A percentile compares a stretch with the other conserved stretches of the same genome.
Conservation (phyloP, 1,284 basidiomycete genomes). For the Trametes versicolor region DNA sequence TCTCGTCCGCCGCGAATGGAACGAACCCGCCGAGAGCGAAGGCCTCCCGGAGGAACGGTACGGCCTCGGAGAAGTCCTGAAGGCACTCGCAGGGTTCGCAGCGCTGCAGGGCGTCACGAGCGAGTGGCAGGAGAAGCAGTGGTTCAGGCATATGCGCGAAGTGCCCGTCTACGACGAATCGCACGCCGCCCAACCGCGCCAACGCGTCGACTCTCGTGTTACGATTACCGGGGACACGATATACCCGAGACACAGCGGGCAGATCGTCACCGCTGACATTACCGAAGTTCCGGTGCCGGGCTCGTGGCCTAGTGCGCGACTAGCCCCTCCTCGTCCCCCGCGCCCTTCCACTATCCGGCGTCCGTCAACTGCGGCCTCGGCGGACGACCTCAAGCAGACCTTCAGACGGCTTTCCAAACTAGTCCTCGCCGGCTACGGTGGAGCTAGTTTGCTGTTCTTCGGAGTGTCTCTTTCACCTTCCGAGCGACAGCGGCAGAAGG, state of each 20-base stretch:
- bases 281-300: slow-evolving; percentile 58
- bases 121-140: slow-evolving; percentile 76
- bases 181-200: slow-evolving; percentile 26
- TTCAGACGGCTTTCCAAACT: slow-evolving; percentile 80
- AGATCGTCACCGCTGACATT: slow-evolving; percentile 78
- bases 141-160: slow-evolving; percentile 72
- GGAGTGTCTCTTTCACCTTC: slow-evolving; percentile 61
- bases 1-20: slow-evolving; percentile 77
- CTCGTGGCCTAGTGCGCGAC: slow-evolving; percentile 37
- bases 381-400: slow-evolving; percentile 68
- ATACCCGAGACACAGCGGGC: slow-evolving; percentile 67
- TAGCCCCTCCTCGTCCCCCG: slow-evolving; percentile 21
- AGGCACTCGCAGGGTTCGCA: slow-evolving; percentile 79
- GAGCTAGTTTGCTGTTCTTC: slow-evolving; percentile 81
- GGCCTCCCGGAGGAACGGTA: slow-evolving; percentile 68
- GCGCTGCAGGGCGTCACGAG: slow-evolving; percentile 81
- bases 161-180: slow-evolving; percentile 65
- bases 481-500: slow-evolving; percentile 43
- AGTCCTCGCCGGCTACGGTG: slow-evolving; percentile 83
- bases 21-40: slow-evolving; percentile 58
- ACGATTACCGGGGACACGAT: slow-evolving; percentile 76
- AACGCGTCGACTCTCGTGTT: slow-evolving; percentile 55
- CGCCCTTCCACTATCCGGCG: slow-evolving; percentile 4
- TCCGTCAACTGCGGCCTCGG: slow-evolving; percentile 39
- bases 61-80: slow-evolving; percentile 68